Evolutionary conservation across 164 flowering plant genomes (phyloP).

Genomic region (Stephania yunnanensis): DNA sequence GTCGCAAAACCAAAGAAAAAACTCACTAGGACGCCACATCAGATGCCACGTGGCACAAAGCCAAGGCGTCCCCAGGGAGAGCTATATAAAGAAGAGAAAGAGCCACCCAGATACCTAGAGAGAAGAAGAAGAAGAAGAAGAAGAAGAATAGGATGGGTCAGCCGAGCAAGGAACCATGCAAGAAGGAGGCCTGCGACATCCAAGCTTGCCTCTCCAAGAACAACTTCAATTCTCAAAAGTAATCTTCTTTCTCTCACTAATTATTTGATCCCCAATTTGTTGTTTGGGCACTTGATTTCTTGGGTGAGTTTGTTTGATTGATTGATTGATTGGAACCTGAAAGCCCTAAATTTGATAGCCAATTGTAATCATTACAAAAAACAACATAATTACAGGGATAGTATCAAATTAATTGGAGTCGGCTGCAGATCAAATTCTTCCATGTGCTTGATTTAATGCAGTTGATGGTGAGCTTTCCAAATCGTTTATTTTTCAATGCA

Average conservation of each 20-base stretch:
- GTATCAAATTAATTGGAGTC: too few relatives aligned
- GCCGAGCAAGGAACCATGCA: constrained; percentile 75
- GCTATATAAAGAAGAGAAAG: background rate
- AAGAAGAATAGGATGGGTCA: constrained; percentile 24
- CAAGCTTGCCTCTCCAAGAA: constrained; percentile 91
- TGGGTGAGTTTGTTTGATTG: background rate
- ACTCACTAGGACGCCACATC: background rate
- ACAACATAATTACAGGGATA: too few relatives aligned
- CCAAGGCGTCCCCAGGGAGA: background rate
- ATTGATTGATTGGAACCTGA: background rate
- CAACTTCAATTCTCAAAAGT: constrained; percentile 74
- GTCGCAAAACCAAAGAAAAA: too few relatives aligned
- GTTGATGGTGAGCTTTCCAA: too few relatives aligned
- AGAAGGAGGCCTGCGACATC: constrained; percentile 87
- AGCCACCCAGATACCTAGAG: too few relatives aligned
- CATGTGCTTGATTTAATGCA: too few relatives aligned
- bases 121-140: background rate
- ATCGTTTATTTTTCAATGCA: too few relatives aligned
- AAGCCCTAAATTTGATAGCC: too few relatives aligned
- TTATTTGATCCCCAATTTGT: too few relatives aligned
- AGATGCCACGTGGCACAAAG: background rate
- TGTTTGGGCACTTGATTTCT: background rate
- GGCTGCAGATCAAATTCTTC: too few relatives aligned
- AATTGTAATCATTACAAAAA: too few relatives aligned
- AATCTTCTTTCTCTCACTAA: background rate